Conservation (phyloP, 2,329 filamentous ascomycete genomes). For the Claviceps purpurea region DNA sequence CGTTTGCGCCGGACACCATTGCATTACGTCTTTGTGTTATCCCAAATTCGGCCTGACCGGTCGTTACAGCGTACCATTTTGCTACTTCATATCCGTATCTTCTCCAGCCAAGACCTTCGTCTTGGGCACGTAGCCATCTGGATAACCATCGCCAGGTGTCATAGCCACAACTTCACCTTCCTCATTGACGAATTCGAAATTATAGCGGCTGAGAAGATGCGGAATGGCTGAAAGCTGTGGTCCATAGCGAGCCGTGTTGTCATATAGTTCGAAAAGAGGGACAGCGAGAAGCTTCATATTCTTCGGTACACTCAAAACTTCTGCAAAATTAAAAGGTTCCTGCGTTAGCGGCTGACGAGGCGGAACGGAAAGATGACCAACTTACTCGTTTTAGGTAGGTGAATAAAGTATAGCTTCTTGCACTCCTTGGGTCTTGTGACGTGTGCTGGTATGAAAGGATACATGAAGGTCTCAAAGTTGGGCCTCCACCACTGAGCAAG, state of each 20-base stretch:
- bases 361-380: constrained; percentile 3
- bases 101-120: constrained; percentile 52
- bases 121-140: constrained; percentile 46
- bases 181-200: constrained; percentile 96
- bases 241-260: constrained; percentile 89
- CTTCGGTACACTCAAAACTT: constrained; percentile 92
- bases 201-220: constrained; percentile 85
- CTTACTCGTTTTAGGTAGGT: constrained; percentile 81
- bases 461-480: constrained; percentile 99
- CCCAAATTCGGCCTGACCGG: constrained; percentile 10
- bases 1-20: constrained; percentile 24
- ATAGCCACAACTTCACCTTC: constrained; percentile 73
- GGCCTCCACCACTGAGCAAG: constrained; percentile 97
- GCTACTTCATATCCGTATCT: constrained; percentile 48
- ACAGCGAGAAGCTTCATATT: constrained; percentile 99
- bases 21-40: constrained; percentile 13
- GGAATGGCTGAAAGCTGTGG: constrained; percentile 94
- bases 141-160: constrained; percentile 57
- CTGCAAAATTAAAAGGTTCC: constrained; percentile 28
- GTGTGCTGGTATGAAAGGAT: constrained; percentile 92
- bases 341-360: neutral
- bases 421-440: constrained; percentile 95
- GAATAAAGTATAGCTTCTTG: constrained; percentile 97
- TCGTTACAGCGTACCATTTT: constrained; percentile 24
- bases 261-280: constrained; percentile 93